These are phyloP conservation scores for Xylaria hypoxylon DNA, from an alignment of 2,329 filamentous ascomycete genomes.

Conservation along the genomic window DNA sequence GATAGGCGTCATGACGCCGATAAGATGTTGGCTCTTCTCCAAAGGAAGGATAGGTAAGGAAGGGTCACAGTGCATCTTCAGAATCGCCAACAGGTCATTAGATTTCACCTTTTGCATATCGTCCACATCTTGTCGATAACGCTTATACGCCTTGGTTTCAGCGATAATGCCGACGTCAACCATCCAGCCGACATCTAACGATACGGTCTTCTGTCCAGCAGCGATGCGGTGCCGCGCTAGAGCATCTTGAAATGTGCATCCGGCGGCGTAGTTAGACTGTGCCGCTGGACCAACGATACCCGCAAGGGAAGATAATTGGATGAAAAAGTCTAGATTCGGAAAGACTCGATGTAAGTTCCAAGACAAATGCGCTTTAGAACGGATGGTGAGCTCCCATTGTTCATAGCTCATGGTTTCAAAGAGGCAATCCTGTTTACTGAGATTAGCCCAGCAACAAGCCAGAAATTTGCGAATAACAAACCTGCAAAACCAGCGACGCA, in stretches of 20 bases:
- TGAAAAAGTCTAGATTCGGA: slow-evolving; percentile 38
- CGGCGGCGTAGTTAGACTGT: slow-evolving; percentile 34
- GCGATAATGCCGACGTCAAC: slow-evolving; percentile 29
- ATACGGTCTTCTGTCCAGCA: neutral
- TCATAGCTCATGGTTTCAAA: slow-evolving; percentile 38
- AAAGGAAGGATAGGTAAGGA: no score
- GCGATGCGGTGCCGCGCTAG: slow-evolving; percentile 27
- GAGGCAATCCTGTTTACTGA: slow-evolving; percentile 32
- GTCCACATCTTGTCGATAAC: slow-evolving; percentile 30
- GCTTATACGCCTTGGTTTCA: slow-evolving; percentile 33
- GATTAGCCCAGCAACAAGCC: no score
- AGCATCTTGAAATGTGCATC: slow-evolving; percentile 35
- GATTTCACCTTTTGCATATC: slow-evolving; percentile 44
- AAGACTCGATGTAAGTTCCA: slow-evolving; percentile 36
- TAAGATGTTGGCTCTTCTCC: no score
- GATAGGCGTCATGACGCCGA: no score
- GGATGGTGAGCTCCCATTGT: slow-evolving; percentile 22
- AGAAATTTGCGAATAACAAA: no score
- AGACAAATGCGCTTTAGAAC: slow-evolving; percentile 30
- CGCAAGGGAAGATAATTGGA: slow-evolving; percentile 30
- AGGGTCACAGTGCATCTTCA: slow-evolving; percentile 34
- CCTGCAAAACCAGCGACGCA: slow-evolving; percentile 30
- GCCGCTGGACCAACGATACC: slow-evolving; percentile 28
- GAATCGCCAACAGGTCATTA: slow-evolving; percentile 43
- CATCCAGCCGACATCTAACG: slow-evolving; percentile 37